Conservation (phyloP, 331 rosid species). For the Phaseolus coccineus region DNA sequence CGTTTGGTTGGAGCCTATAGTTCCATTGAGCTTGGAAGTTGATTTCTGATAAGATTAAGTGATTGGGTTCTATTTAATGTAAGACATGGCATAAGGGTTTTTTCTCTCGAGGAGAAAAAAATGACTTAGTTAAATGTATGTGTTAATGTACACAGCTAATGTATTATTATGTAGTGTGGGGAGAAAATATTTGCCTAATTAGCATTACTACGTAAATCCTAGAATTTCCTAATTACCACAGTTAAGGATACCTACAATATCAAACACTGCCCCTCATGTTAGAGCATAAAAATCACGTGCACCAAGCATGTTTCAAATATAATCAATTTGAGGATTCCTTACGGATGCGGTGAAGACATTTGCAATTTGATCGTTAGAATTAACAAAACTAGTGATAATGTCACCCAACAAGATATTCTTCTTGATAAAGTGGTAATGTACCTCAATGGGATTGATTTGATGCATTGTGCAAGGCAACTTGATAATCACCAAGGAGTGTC, state of each 20-base stretch:
- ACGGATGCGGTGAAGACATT: neutral
- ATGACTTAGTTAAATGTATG: neutral
- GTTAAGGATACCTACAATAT: neutral
- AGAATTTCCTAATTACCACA: neutral
- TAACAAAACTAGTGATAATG: neutral
- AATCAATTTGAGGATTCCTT: neutral
- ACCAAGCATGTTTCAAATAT: neutral
- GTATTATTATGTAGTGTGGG: neutral
- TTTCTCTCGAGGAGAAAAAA: neutral
- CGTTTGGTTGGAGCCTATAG: neutral
- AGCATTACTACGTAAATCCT: neutral
- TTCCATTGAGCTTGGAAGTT: neutral
- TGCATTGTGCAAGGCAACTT: neutral
- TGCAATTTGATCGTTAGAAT: neutral
- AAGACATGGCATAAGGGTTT: neutral
- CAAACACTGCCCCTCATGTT: neutral
- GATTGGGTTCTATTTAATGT: neutral
- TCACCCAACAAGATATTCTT: neutral
- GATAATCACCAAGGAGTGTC: neutral
- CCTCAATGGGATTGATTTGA: neutral
- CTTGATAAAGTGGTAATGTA: neutral
- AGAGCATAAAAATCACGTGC: neutral
- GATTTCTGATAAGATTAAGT: slow-evolving; percentile 3
- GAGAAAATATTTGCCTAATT: neutral
- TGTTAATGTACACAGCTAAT: neutral